A percentile compares a stretch with the other conserved stretches of the same genome.
phyloP scores from a whole-genome alignment of 345 rosid species.

The Rhodomyrtus tomentosa region DNA sequence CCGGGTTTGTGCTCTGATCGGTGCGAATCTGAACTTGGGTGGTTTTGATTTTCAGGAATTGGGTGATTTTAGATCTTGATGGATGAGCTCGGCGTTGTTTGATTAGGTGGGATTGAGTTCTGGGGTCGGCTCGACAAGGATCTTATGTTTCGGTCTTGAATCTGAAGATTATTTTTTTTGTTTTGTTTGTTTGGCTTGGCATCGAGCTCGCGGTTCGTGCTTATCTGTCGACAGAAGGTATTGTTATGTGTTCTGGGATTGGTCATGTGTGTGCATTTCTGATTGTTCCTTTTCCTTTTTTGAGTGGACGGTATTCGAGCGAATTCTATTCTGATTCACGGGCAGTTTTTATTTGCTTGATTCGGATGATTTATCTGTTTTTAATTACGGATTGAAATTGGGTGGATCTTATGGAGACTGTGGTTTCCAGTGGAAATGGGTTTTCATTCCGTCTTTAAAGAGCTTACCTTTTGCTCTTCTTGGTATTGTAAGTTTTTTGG shows the following conservation, averaged over 20 bases:
- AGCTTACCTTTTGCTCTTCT: background rate
- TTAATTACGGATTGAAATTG: background rate
- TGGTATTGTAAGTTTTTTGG: background rate
- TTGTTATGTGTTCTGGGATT: conserved; percentile 7
- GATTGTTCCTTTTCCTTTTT: background rate
- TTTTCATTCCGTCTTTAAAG: background rate
- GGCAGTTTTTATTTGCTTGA: background rate
- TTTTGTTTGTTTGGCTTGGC: background rate
- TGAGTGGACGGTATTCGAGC: background rate
- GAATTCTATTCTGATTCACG: background rate
- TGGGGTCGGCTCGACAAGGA: conserved; percentile 34
- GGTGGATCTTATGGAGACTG: background rate
- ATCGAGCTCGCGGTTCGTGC: conserved; percentile 7
- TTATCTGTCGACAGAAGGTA: conserved; percentile 30
- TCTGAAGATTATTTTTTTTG: conserved; percentile 9
- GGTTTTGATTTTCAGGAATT: conserved; percentile 21
- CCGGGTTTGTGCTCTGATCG: conserved; percentile 47
- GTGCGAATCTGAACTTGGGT: conserved; percentile 41
- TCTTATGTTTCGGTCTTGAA: conserved; percentile 44
- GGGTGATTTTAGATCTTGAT: conserved; percentile 15
- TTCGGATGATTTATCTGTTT: background rate
- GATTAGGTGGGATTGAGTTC: conserved; percentile 24
- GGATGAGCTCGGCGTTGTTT: conserved; percentile 12
- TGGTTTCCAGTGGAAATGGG: background rate
- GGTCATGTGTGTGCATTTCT: conserved; percentile 1